Evolutionary conservation across 805 yeast genomes (phyloP).

Genomic region (Schwanniomyces polymorphus): DNA sequence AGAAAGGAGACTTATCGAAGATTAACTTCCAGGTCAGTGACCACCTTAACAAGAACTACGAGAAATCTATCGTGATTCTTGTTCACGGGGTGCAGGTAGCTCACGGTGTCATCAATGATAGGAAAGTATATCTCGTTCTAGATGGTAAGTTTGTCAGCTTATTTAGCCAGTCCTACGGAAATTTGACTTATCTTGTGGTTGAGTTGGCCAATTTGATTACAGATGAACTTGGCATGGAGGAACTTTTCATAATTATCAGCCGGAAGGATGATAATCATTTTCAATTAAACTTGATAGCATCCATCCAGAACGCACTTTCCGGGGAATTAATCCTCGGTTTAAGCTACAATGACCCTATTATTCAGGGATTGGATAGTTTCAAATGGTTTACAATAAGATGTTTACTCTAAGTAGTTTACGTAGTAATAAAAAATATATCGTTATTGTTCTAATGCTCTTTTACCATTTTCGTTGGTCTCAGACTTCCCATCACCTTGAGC

Average conservation of each 20-base stretch:
- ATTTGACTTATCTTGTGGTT: not conserved
- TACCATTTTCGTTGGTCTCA: conserved; percentile 33
- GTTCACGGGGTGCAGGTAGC: not conserved
- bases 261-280: not conserved
- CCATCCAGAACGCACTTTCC: not conserved
- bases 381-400: conserved; percentile 1
- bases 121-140: not conserved
- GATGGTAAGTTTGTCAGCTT: not conserved
- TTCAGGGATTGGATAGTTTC: not conserved
- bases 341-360: not conserved
- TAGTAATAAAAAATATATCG: not conserved
- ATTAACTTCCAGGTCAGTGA: not conserved
- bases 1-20: not conserved
- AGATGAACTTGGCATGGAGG: not conserved
- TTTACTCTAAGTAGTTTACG: not conserved
- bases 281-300: not conserved
- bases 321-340: not conserved
- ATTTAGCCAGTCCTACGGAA: not conserved
- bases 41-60: not conserved
- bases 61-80: not conserved
- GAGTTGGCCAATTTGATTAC: not conserved
- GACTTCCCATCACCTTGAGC: conserved; percentile 6
- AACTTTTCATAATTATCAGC: not conserved
- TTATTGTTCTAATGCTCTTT: conserved; percentile 20
- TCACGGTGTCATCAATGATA: not conserved